Evolutionary conservation across 805 yeast species (phyloP), one percentile per base, ranked within the genome.

Genomic region (Nakazawaea ernobii): DNA sequence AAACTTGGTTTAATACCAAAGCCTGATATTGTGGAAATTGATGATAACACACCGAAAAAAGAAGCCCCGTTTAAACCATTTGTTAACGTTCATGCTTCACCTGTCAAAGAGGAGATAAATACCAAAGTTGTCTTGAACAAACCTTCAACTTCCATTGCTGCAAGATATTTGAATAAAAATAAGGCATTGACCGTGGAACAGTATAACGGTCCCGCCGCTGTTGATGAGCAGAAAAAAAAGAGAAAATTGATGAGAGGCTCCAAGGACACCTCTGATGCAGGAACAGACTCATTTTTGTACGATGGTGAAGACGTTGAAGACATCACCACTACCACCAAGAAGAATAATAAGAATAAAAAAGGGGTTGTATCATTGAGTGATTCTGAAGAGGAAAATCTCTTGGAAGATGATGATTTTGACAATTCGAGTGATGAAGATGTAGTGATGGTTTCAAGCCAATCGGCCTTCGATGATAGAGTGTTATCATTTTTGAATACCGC

Each of bases 401-500:
- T 56, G 24, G 73, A 60, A 36, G 64, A 63, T 35, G 80, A 78
- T 51, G 80, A 71, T 56, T 79, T 79, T 15, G 76, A 69, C 33
- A 79, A 71, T 43, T 75, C 67, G 8, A 69, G 66, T 40, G 65
- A 59, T 29, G 62, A 57, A 28, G 59, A 53, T 10, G 70, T 39
- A 8, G 37, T 26, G 32, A 32, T 39, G 35, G 39, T 32, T 8
- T 38, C 46, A 32, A 32, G 24, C 33, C 47, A 42, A 15, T 32
- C 51, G 27, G 64, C 67, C 53, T 81, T 84, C 53, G 91, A 84
- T 56, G 71, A 71, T 13, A 81, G 87, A 50, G 78, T 89, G 26
- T 66, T 91, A 41, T 77, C 81, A 39, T 90, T 94, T 55, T 71
- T 92, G 53, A 94, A 94, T 63, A 76, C 79, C 10, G 92, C 95